phyloP scores from a whole-genome alignment of 2,329 filamentous ascomycete genomes.

The Davidsoniella eucalypti region DNA sequence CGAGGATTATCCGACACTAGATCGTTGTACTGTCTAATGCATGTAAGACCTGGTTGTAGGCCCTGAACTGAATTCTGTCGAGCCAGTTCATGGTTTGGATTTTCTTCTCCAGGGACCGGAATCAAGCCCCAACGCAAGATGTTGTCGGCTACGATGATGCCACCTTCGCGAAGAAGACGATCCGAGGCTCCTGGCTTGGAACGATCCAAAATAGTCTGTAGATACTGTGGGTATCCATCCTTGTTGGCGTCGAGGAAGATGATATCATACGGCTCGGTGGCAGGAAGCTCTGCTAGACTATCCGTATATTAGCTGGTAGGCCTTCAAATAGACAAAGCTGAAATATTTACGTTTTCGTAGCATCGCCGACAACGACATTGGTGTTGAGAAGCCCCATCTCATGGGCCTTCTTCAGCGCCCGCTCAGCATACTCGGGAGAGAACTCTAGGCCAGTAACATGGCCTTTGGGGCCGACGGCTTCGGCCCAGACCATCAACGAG shows the following conservation, averaged over 20 bases:
- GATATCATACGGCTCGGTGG: slow-evolving; percentile 31
- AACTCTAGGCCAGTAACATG: slow-evolving; percentile 15
- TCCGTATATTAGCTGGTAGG: not conserved
- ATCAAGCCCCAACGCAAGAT: slow-evolving; percentile 32
- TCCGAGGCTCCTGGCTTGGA: slow-evolving; percentile 23
- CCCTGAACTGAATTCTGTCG: slow-evolving; percentile 7
- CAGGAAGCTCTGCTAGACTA: slow-evolving; percentile 21
- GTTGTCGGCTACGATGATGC: slow-evolving; percentile 38
- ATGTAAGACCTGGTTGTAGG: slow-evolving; percentile 12
- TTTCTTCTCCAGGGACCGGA: slow-evolving; percentile 24
- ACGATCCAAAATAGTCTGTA: slow-evolving; percentile 27
- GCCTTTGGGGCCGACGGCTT: slow-evolving; percentile 16
- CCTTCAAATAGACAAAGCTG: not conserved
- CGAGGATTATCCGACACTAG: slow-evolving; percentile 17
- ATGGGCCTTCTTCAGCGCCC: not conserved
- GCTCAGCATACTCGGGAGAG: slow-evolving; percentile 1
- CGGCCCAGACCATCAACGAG: slow-evolving; percentile 16
- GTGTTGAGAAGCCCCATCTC: slow-evolving; percentile 5
- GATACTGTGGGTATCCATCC: slow-evolving; percentile 32
- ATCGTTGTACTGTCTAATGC: slow-evolving; percentile 15
- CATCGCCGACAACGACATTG: slow-evolving; percentile 6
- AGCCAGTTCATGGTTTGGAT: slow-evolving; percentile 18
- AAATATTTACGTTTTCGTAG: not conserved
- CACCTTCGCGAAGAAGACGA: slow-evolving; percentile 31
- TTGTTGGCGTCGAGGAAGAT: slow-evolving; percentile 40